Percentiles rank a stretch among this genome's conserved stretches.
These are phyloP conservation scores for Calonectria pteridis DNA, from an alignment of 2,329 filamentous ascomycete genomes.

Conservation along the genomic window DNA sequence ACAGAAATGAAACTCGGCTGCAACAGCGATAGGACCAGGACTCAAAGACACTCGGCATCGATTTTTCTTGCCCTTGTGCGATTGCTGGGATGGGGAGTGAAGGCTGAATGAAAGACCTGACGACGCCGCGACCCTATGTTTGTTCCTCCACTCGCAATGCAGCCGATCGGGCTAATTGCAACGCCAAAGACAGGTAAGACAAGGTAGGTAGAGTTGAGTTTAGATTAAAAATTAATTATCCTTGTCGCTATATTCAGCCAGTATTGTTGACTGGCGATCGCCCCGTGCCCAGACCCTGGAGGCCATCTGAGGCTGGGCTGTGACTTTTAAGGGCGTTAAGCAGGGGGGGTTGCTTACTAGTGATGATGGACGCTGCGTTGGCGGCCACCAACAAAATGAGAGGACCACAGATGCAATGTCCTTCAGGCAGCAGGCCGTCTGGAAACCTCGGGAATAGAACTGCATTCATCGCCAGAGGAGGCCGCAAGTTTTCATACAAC, in stretches of 20 bases:
- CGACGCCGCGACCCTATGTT: background rate
- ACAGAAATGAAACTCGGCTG: slow-evolving; percentile 3
- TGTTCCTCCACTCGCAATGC: slow-evolving; percentile 8
- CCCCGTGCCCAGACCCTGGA: slow-evolving; percentile 7
- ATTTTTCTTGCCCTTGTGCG: background rate
- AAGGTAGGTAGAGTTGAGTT: slow-evolving; percentile 11
- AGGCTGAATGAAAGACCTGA: background rate
- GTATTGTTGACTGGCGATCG: background rate
- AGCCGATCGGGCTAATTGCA: slow-evolving; percentile 2
- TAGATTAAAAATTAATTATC: slow-evolving; percentile 11
- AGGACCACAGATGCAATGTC: background rate
- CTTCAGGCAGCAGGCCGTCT: background rate
- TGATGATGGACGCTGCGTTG: slow-evolving; percentile 4
- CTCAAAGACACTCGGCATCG: background rate
- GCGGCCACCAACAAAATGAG: slow-evolving; percentile 17
- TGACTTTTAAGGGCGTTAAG: background rate
- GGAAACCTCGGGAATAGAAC: background rate
- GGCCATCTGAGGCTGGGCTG: background rate
- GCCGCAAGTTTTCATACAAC: background rate
- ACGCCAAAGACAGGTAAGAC: slow-evolving; percentile 3
- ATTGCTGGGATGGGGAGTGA: background rate
- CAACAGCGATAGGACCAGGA: background rate
- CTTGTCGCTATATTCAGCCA: background rate
- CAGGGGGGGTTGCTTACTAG: slow-evolving; percentile 3
- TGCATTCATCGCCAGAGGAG: background rate